These are phyloP conservation scores for Cladosporium sp. DNA, from an alignment of 2,329 filamentous ascomycete genomes.

Conservation along the genomic window DNA sequence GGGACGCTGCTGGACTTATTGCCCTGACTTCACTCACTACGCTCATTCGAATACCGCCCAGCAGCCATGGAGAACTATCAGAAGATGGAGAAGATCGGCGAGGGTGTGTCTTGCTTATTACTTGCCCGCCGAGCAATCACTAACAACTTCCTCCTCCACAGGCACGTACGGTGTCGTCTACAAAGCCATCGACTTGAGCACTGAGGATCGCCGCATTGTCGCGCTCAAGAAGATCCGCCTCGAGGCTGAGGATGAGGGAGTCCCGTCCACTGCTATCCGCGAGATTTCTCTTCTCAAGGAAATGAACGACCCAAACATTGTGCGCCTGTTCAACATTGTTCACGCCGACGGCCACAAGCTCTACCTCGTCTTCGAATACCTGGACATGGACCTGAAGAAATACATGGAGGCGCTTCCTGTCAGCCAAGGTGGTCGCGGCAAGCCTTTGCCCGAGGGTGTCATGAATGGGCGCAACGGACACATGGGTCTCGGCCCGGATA, in stretches of 20 bases:
- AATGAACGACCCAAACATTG: slow-evolving; percentile 88
- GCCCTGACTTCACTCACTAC: neutral
- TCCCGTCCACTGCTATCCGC: slow-evolving; percentile 87
- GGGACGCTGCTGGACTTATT: neutral
- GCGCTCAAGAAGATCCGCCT: slow-evolving; percentile 94
- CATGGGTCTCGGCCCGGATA: slow-evolving; percentile 69
- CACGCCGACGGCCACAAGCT: slow-evolving; percentile 93
- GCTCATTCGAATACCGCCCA: neutral
- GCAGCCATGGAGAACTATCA: slow-evolving; percentile 84
- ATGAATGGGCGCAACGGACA: slow-evolving; percentile 56
- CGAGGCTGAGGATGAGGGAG: slow-evolving; percentile 90
- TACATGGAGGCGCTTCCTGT: slow-evolving; percentile 91
- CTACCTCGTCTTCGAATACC: slow-evolving; percentile 88
- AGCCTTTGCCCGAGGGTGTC: slow-evolving; percentile 71
- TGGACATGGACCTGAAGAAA: slow-evolving; percentile 89
- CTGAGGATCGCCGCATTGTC: slow-evolving; percentile 74
- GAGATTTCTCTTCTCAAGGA: slow-evolving; percentile 93
- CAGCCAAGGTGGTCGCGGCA: slow-evolving; percentile 77
- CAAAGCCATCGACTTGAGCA: slow-evolving; percentile 81
- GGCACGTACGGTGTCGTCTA: slow-evolving; percentile 95
- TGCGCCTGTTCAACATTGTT: slow-evolving; percentile 84
- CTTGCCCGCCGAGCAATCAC: neutral
- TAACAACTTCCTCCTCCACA: slow-evolving; percentile 34
- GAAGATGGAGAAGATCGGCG: slow-evolving; percentile 93
- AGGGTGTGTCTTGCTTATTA: slow-evolving; percentile 58